phyloP scores from a whole-genome alignment of 768 basidiomycete genomes.

The Kwoniella sp. region DNA sequence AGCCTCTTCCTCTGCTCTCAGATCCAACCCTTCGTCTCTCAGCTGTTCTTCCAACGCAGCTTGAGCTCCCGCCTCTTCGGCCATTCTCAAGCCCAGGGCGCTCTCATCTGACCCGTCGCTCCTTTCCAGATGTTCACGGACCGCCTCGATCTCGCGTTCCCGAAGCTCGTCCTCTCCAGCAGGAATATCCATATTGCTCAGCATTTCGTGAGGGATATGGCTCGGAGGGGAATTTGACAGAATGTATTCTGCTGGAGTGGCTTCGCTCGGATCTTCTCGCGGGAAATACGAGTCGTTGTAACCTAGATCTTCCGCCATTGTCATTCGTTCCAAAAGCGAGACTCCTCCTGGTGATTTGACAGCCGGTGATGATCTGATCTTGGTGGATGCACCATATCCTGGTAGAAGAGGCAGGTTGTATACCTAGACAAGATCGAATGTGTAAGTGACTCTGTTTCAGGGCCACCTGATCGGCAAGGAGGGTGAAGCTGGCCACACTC shows the following conservation, averaged over 20 bases:
- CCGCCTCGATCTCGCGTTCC: conserved; percentile 26
- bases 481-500: no score
- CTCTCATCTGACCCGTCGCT: conserved; percentile 26
- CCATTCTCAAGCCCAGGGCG: conserved; percentile 6
- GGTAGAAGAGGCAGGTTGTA: conserved; percentile 89
- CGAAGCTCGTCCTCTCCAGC: conserved; percentile 21
- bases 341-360: conserved; percentile 62
- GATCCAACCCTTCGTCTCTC: conserved; percentile 12
- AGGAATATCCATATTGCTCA: conserved; percentile 20
- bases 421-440: conserved; percentile 59
- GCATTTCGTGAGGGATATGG: conserved; percentile 24
- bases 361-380: conserved; percentile 79
- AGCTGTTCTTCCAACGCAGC: conserved; percentile 14
- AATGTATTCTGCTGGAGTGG: conserved; percentile 68
- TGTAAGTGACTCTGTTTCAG: background rate
- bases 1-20: conserved; percentile 5
- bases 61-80: conserved; percentile 19
- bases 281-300: conserved; percentile 85
- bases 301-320: conserved; percentile 85
- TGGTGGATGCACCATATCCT: conserved; percentile 82
- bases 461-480: no score
- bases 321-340: conserved; percentile 69
- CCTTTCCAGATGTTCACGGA: conserved; percentile 27
- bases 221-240: conserved; percentile 43
- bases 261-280: conserved; percentile 33